Percentiles rank a stretch among this genome's conserved stretches.
Evolutionary conservation across 495 filamentous ascomycete species (phyloP).

Genomic region (Neurospora africana): DNA sequence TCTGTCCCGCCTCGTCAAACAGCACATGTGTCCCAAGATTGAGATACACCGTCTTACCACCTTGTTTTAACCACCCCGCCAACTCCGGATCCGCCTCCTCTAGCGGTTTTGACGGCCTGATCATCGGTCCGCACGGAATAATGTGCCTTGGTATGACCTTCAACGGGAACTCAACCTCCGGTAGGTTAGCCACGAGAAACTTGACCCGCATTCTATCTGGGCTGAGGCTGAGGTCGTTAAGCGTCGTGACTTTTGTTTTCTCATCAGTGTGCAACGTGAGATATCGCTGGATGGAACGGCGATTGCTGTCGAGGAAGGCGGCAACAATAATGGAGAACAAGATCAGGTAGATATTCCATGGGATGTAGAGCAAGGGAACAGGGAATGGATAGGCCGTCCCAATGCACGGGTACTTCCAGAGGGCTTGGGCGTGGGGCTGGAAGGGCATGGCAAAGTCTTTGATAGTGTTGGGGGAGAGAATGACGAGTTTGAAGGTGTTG

Average conservation of each 20-base stretch:
- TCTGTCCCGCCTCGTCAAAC: conserved; percentile 5
- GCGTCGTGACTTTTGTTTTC: conserved; percentile 9
- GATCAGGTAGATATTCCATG: conserved; percentile 14
- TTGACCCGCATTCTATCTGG: background rate
- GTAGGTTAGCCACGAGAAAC: conserved; percentile 17
- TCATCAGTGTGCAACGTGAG: background rate
- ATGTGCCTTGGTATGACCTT: conserved; percentile 31
- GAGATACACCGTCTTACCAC: conserved; percentile 28
- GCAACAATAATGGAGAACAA: conserved; percentile 10
- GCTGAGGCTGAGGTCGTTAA: conserved; percentile 11
- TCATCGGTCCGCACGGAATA: conserved; percentile 40
- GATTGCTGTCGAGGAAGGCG: conserved; percentile 9
- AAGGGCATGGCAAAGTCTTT: conserved; percentile 23
- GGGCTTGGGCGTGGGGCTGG: conserved; percentile 23
- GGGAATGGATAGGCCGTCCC: conserved; percentile 11
- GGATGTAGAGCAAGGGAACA: conserved; percentile 5
- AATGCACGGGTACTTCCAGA: conserved; percentile 28
- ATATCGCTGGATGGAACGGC: conserved; percentile 6
- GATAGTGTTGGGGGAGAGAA: conserved; percentile 34
- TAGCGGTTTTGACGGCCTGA: conserved; percentile 27
- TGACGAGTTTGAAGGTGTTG: conserved; percentile 17
- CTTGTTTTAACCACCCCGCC: conserved; percentile 20
- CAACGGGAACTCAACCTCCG: conserved; percentile 23
- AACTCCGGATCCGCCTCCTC: conserved; percentile 22
- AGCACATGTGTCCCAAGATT: conserved; percentile 29